These are phyloP conservation scores for Penicillium pancosmium DNA, from an alignment of 495 filamentous ascomycete genomes.

Conservation along the genomic window DNA sequence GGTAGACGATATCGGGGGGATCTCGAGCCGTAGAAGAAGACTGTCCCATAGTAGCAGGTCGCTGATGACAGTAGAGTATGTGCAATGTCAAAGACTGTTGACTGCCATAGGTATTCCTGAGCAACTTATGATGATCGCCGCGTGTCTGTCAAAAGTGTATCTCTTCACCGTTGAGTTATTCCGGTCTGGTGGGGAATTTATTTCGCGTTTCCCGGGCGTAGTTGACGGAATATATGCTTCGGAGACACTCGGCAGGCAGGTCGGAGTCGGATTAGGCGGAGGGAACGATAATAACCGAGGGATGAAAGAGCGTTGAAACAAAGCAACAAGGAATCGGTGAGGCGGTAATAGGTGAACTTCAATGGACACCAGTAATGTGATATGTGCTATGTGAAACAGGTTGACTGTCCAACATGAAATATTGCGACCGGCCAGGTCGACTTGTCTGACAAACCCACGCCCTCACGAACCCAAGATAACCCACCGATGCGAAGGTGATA, in stretches of 20 bases:
- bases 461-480: constrained; percentile 24
- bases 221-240: neutral
- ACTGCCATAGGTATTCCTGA: constrained; percentile 33
- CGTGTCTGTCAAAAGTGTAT: neutral
- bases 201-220: neutral
- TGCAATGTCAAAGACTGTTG: constrained; percentile 29
- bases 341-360: neutral
- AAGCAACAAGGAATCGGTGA: constrained; percentile 14
- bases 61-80: constrained; percentile 15
- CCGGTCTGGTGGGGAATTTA: neutral
- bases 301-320: constrained; percentile 15
- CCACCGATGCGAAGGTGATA: constrained; percentile 21
- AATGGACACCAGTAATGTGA: neutral
- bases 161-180: neutral
- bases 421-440: constrained; percentile 16
- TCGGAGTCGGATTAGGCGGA: neutral
- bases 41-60: constrained; percentile 53
- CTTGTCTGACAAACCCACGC: constrained; percentile 23
- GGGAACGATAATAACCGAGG: neutral
- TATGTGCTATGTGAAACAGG: constrained; percentile 6
- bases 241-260: neutral
- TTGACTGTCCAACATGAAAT: constrained; percentile 15
- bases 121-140: neutral
- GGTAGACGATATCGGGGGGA: constrained; percentile 31
- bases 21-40: constrained; percentile 49